Evolutionary conservation across 495 filamentous ascomycete species (phyloP).

Genomic region (Neurospora sp.): DNA sequence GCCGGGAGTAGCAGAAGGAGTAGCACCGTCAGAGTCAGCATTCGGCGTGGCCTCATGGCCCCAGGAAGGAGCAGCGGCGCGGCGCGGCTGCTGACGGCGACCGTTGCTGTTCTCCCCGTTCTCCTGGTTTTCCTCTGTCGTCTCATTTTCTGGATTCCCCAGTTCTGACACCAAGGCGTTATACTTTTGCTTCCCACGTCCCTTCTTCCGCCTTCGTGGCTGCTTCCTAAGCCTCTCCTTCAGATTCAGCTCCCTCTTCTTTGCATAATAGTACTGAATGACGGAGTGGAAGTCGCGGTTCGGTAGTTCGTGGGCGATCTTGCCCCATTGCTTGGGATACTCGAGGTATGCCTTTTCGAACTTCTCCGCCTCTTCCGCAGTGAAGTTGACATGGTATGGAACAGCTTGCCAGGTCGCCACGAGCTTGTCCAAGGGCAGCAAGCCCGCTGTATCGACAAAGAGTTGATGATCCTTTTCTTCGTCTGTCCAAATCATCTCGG

Average conservation of each 20-base stretch:
- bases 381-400: conserved; percentile 76
- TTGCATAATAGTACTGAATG: conserved; percentile 93
- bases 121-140: conserved; percentile 38
- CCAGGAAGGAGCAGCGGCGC: conserved; percentile 45
- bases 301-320: conserved; percentile 65
- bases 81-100: conserved; percentile 36
- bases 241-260: conserved; percentile 77
- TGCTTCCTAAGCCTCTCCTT: conserved; percentile 73
- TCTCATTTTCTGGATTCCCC: conserved; percentile 47
- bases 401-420: conserved; percentile 62
- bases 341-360: conserved; percentile 75
- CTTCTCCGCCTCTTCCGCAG: conserved; percentile 59
- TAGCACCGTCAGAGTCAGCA: conserved; percentile 46
- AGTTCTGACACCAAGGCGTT: conserved; percentile 69
- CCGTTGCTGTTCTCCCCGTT: conserved; percentile 38
- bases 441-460: conserved; percentile 67
- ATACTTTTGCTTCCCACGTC: conserved; percentile 54
- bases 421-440: conserved; percentile 53
- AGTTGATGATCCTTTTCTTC: conserved; percentile 38
- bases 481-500: conserved; percentile 56
- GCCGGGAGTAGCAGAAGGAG: conserved; percentile 35
- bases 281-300: conserved; percentile 72
- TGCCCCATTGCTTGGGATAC: conserved; percentile 84
- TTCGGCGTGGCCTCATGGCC: conserved; percentile 34
- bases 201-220: conserved; percentile 51